Base-by-base conservation (phyloP, 371 early-diverging fungal genomes). In the Batrachochytrium dendrobatidis region DNA sequence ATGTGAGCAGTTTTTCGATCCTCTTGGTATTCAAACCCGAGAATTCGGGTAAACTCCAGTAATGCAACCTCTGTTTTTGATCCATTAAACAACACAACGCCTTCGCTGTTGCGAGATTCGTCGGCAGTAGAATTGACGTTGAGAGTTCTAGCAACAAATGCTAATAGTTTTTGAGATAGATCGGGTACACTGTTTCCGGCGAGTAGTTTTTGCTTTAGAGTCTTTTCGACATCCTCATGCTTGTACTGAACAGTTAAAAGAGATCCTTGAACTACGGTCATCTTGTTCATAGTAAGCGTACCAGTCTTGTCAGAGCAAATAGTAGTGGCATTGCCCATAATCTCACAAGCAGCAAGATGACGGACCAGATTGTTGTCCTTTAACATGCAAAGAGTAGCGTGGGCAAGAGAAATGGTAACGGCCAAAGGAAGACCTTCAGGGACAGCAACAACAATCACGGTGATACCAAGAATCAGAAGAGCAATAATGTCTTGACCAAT, bases 351-450 rank as follows among this genome's bases (percentile, higher is more conserved):
- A 20, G 89, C 81, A 56, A 98, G 80, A 46, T 90, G 86, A 53
- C 96, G 85, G 15, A 98, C 98, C 50, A 98, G 75, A 73, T 93
- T 94, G 62, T 88, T 91, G 64, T 95, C 92, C 61, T 86, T 86
- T 49, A 89, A 69, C 95, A 90, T 95, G 18, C 61, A 34, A 17
- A 87, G 87, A 3, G 94, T 92, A n/a, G 94, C 95, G 66, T 88
- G 91, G 18, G 92, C 95, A n/a, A 98, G 83, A 25, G 96, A 83
- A 59, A 98, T 83, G 12, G 98, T 95, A 29, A 96, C 96, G 18
- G 96, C 95, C 83, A 98, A 88, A 0, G 98, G 98, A 44, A 98
- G 75, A 52, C 98, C 98, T 77, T 98, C 98, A n/a, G 98, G 96
- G 5, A 96, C 95, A 44, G 95, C 94, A 28, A 95, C 95, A 12